A percentile compares a stretch with the other conserved stretches of the same genome.
phyloP scores from a whole-genome alignment of 2,329 filamentous ascomycete genomes.

The Stachybotrys echinatus region DNA sequence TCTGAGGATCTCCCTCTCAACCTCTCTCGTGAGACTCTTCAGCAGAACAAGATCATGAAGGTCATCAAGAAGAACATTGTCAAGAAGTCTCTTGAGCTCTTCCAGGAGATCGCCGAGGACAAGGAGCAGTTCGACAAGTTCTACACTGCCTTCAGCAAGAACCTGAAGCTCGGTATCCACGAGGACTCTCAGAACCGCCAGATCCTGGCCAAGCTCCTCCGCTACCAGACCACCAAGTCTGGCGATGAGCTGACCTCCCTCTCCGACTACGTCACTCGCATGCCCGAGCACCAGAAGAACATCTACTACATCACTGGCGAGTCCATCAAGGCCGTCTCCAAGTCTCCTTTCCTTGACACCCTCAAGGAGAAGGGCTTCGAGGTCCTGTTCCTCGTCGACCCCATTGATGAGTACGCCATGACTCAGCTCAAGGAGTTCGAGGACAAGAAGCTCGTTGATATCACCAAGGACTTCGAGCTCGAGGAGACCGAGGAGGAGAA shows the following conservation, averaged over 20 bases:
- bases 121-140: conserved; percentile 99
- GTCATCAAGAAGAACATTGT: conserved; percentile 99
- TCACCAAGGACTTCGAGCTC: conserved; percentile 99
- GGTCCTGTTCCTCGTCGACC: conserved; percentile 98
- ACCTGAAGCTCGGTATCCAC: conserved; percentile 99
- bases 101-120: conserved; percentile 98
- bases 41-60: conserved; percentile 99
- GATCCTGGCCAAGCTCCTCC: conserved; percentile 92
- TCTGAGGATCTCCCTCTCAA: conserved; percentile 99
- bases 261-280: conserved; percentile 95
- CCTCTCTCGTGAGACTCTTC: conserved; percentile 98
- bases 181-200: conserved; percentile 97
- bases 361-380: conserved; percentile 99
- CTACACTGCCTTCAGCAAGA: conserved; percentile 99
- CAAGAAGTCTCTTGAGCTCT: conserved; percentile 99
- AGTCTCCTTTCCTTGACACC: conserved; percentile 97
- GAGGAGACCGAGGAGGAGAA: conserved; percentile 99
- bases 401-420: conserved; percentile 99
- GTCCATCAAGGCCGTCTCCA: conserved; percentile 95
- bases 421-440: conserved; percentile 99
- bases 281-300: conserved; percentile 99
- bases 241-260: conserved; percentile 94
- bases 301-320: conserved; percentile 99
- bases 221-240: conserved; percentile 99
- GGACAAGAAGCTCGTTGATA: conserved; percentile 99